Evolutionary conservation across 1,284 basidiomycete species (phyloP), one percentile per base, ranked within the genome.

Genomic region (Fistulina hepatica): DNA sequence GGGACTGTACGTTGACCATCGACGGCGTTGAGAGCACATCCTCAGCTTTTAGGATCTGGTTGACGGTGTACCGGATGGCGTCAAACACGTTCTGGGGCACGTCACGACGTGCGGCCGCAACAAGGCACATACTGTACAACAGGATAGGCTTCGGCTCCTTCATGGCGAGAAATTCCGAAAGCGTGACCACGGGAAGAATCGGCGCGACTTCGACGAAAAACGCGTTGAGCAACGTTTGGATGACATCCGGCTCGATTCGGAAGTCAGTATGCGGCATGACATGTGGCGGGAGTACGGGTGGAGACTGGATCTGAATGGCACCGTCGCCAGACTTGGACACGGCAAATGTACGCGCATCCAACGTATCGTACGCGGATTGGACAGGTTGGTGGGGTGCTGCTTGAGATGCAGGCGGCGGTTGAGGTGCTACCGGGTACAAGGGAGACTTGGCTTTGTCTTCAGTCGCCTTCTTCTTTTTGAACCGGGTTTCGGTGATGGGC

Each of bases 401-500:
- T 58, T 83, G 82, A 35, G 91, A 57, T 95, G 91, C 39, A 97
- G 63, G 15, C 97, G 66, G 60, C 93, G 90, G 8, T 13, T 13
- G 19, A 31, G 10, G 13, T 31, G 81, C 71, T 44, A n/a, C n/a
- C n/a, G n/a, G n/a, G n/a, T n/a, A n/a, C n/a, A n/a, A n/a, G n/a
- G n/a, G n/a, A n/a, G n/a, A n/a, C n/a, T n/a, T n/a, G 48, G 61
- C 70, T 49, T 75, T 59, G 27, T 63, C 59, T 48, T 81, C 81
- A 46, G 81, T 80, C 31, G 73, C 45, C 50, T 83, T 81, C 63
- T 91, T 89, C 67, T 94, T 94, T 67, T 97, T 97, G 72, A 97
- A 97, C 10, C 93, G 78, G 0, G 93, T 98, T 59, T 97, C 94
- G 13, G 93, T 91, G 52, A 98, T 97, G 35, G 94, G 94, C 15